Evolutionary conservation across 441 rosid genomes (phyloP), one percentile per base, ranked within the genome.

Genomic region (Kokia cookei): DNA sequence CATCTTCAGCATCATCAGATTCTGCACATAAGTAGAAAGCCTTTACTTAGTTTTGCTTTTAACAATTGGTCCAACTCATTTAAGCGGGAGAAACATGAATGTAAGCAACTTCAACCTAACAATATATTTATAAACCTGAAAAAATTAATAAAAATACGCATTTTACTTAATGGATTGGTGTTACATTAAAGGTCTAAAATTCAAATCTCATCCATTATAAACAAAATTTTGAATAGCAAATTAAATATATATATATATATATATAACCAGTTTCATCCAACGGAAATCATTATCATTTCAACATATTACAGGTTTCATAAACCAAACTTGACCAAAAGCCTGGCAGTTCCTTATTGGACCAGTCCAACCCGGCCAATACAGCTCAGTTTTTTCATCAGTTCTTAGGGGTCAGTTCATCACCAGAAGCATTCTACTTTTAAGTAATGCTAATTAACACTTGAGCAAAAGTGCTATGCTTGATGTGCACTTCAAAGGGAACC

Each of bases 1-100:
- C 77, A 43, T 79, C 89, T 65, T 82, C 89, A 27, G 69, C 80
- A 48, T 77, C 83, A 73, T 85, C 94, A 73, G 88, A 79, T 54
- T 83, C 98, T 90, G 92, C 72, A 74, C 62, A 67, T 64, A 72
- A 47, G 14, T 48, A 26, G 58, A 48, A 66, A 67, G 43, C 15
- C 59, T 29, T 10, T 17, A 9, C 29, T 68, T n/a, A 68, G 15
- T 9, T 50, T n/a, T 14, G 26, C 22, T 57, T 71, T 57, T 55
- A 40, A 37, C 15, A 8, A 42, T 40, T 12, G 32, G n/a, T 40
- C 37, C n/a, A 24, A 40, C 53, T 57, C 24, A 42, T 40, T 29
- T 43, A 50, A 51, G 45, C 11, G 43, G 15, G 26, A 26, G 37
- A 65, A 43, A 24, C 43, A 48, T 50, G 14, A 27, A 27, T 68